These are phyloP conservation scores for Ophiocordyceps camponoti-floridani DNA, from an alignment of 2,329 filamentous ascomycete genomes.

Conservation along the genomic window DNA sequence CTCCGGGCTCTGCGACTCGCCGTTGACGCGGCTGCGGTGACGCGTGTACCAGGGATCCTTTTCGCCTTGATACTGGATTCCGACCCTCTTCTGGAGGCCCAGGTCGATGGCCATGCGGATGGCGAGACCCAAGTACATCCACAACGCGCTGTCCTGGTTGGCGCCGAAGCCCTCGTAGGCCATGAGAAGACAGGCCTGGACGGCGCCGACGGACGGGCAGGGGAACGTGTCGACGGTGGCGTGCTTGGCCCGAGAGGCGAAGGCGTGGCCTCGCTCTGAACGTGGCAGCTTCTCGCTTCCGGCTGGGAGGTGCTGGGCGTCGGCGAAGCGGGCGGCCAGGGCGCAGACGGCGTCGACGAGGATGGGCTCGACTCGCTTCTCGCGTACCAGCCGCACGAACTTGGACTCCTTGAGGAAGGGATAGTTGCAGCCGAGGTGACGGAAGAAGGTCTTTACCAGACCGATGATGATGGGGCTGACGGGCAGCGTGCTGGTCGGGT, in stretches of 20 bases:
- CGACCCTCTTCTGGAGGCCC: slow-evolving; percentile 66
- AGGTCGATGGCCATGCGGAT: slow-evolving; percentile 71
- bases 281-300: slow-evolving; percentile 28
- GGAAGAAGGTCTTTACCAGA: slow-evolving; percentile 66
- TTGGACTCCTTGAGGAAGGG: slow-evolving; percentile 60
- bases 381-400: slow-evolving; percentile 58
- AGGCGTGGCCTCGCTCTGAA: slow-evolving; percentile 58
- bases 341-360: slow-evolving; percentile 76
- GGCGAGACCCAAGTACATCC: slow-evolving; percentile 83
- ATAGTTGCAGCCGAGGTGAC: slow-evolving; percentile 69
- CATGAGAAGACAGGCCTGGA: slow-evolving; percentile 68
- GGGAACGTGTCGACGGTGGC: slow-evolving; percentile 69
- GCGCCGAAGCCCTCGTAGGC: slow-evolving; percentile 83
- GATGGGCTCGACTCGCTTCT: slow-evolving; percentile 69
- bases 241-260: slow-evolving; percentile 68
- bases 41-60: slow-evolving; percentile 31
- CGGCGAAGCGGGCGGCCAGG: slow-evolving; percentile 64
- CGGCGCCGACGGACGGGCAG: slow-evolving; percentile 65
- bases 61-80: slow-evolving; percentile 43
- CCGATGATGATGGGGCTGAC: slow-evolving; percentile 60
- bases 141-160: slow-evolving; percentile 73
- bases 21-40: slow-evolving; percentile 20
- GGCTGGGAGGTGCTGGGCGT: slow-evolving; percentile 29
- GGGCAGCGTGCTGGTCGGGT: slow-evolving; percentile 49
- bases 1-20: slow-evolving; percentile 17